Conservation (phyloP, 345 rosid genomes). For the Clarkia xantiana region DNA sequence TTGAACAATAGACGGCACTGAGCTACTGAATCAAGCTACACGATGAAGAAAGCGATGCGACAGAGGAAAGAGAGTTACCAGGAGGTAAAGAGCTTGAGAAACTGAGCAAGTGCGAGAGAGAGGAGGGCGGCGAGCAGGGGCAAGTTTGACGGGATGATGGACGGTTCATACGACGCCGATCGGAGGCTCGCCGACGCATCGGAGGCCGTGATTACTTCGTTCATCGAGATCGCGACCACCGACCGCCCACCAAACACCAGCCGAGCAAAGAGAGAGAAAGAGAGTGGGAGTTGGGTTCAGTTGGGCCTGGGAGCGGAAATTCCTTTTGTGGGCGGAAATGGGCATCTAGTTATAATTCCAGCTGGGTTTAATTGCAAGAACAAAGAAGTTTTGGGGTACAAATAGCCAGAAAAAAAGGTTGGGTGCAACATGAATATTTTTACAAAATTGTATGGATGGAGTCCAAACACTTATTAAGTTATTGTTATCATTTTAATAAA, state of each 20-base stretch:
- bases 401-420: too few species aligned
- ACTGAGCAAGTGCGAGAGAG: slow-evolving; percentile 38
- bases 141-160: slow-evolving; percentile 19
- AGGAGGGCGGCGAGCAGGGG: slow-evolving; percentile 39
- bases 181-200: slow-evolving; percentile 28
- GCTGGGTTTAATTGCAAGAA: too few species aligned
- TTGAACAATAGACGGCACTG: too few species aligned
- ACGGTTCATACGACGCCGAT: slow-evolving; percentile 18
- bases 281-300: not conserved
- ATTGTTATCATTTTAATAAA: too few species aligned
- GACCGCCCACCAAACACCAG: not conserved
- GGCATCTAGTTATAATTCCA: too few species aligned
- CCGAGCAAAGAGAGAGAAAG: not conserved
- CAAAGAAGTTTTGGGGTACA: too few species aligned
- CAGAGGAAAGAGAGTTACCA: slow-evolving; percentile 14
- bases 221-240: slow-evolving; percentile 17
- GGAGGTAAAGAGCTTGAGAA: slow-evolving; percentile 38
- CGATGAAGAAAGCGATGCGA: not conserved
- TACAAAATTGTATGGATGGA: too few species aligned
- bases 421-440: too few species aligned
- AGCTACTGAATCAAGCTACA: not conserved
- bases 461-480: too few species aligned
- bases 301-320: not conserved
- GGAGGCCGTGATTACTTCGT: slow-evolving; percentile 29
- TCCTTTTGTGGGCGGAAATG: too few species aligned